These are phyloP conservation scores for Venturia oleaginea DNA, from an alignment of 2,329 filamentous ascomycete species.

Conservation along the genomic window DNA sequence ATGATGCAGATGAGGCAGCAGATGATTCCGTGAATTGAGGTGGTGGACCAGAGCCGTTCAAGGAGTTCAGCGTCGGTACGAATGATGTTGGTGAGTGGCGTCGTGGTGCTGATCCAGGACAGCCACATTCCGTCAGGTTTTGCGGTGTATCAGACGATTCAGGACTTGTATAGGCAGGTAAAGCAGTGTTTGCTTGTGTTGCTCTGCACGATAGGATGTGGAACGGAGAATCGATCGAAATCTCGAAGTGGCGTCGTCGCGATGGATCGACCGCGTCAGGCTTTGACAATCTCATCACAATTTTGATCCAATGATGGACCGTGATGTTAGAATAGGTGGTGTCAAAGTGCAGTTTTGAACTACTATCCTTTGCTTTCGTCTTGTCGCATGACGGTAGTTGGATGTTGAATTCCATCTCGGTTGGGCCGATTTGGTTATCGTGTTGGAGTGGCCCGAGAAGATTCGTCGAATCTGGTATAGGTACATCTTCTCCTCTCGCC, in stretches of 20 bases:
- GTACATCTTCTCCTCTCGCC: constrained; percentile 46
- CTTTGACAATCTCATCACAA: constrained; percentile 86
- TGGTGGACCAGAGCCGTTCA: constrained; percentile 21
- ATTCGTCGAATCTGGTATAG: constrained; percentile 52
- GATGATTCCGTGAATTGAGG: background rate
- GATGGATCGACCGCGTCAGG: constrained; percentile 67
- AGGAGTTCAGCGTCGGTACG: constrained; percentile 50
- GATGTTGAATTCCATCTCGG: constrained; percentile 90
- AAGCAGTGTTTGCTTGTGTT: constrained; percentile 78
- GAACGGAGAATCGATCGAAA: constrained; percentile 91
- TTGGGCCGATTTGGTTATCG: constrained; percentile 73
- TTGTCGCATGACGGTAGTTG: constrained; percentile 82
- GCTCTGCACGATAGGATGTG: constrained; percentile 88
- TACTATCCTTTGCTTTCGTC: constrained; percentile 62
- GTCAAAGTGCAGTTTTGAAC: constrained; percentile 68
- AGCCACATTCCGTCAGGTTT: constrained; percentile 48
- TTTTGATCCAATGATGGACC: constrained; percentile 96
- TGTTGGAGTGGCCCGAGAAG: constrained; percentile 67
- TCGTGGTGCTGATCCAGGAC: constrained; percentile 53
- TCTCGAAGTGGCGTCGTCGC: constrained; percentile 84
- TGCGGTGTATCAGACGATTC: constrained; percentile 28
- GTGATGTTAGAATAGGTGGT: constrained; percentile 91
- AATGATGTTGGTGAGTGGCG: constrained; percentile 40
- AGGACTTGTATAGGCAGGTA: constrained; percentile 67
- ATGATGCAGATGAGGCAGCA: background rate